phyloP scores from a whole-genome alignment of 805 yeast species.

The Saccharomycopsis capsularis region DNA sequence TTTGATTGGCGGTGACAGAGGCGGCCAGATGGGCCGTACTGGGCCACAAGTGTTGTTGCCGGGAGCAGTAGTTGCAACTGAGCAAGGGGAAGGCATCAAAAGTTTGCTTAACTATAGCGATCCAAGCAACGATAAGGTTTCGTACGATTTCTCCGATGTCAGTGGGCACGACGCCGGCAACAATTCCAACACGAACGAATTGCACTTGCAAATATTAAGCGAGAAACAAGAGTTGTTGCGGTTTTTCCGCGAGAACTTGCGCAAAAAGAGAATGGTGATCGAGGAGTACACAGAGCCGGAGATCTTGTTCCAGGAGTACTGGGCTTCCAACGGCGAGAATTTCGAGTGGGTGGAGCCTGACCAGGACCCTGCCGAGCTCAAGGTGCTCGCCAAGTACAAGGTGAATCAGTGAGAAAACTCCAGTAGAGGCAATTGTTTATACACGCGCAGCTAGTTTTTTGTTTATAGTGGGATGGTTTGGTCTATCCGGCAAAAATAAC shows the following conservation, averaged over 20 bases:
- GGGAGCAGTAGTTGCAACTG: not conserved
- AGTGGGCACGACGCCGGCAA: not conserved
- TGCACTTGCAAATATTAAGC: constrained; percentile 1
- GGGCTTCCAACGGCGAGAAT: constrained; percentile 83
- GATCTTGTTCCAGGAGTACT: constrained; percentile 65
- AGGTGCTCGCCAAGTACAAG: constrained; percentile 20
- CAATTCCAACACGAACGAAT: not conserved
- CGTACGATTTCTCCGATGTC: constrained; percentile 1
- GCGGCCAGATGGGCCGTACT: not conserved
- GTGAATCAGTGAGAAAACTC: too few relatives aligned
- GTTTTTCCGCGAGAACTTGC: constrained; percentile 24
- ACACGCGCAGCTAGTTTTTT: too few relatives aligned
- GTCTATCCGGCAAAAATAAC: too few relatives aligned
- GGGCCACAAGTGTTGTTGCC: not conserved
- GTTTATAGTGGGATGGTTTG: too few relatives aligned
- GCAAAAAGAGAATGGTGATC: constrained; percentile 30
- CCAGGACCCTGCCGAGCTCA: constrained; percentile 73
- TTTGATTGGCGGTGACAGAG: constrained; percentile 18
- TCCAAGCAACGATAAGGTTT: constrained; percentile 1
- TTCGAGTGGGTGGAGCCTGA: constrained; percentile 89
- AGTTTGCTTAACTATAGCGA: constrained; percentile 6
- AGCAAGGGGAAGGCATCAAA: constrained; percentile 3
- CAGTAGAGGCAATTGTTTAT: too few relatives aligned
- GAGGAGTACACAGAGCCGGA: constrained; percentile 57
- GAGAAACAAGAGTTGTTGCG: constrained; percentile 12